These are phyloP conservation scores for Penicillium samsonianum DNA, from an alignment of 495 filamentous ascomycete species.

Conservation along the genomic window DNA sequence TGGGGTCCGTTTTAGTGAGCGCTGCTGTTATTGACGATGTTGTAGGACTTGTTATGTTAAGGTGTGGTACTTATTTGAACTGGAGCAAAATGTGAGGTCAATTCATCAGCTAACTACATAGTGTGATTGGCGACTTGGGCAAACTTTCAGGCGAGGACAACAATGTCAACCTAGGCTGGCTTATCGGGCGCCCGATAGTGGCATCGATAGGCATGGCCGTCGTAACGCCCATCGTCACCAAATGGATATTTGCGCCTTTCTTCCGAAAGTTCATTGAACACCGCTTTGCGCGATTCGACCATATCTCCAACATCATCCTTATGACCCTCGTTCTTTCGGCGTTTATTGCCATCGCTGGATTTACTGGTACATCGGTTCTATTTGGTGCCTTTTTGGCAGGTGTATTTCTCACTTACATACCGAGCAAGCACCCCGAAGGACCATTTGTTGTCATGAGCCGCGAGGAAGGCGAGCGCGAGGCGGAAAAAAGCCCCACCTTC, in stretches of 20 bases:
- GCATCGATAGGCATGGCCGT: conserved; percentile 58
- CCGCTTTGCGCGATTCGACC: conserved; percentile 35
- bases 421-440: conserved; percentile 34
- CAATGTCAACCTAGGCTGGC: conserved; percentile 35
- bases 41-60: conserved; percentile 74
- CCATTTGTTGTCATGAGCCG: conserved; percentile 39
- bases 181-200: conserved; percentile 55
- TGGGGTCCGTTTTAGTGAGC: conserved; percentile 44
- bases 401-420: conserved; percentile 52
- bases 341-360: conserved; percentile 54
- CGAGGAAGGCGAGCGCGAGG: conserved; percentile 44
- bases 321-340: conserved; percentile 47
- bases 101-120: conserved; percentile 13
- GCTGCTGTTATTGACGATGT: conserved; percentile 84
- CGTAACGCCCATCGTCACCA: conserved; percentile 47
- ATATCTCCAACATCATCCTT: conserved; percentile 38
- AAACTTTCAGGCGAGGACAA: conserved; percentile 27
- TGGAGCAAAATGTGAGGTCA: neutral
- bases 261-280: conserved; percentile 36
- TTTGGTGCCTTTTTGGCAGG: conserved; percentile 70
- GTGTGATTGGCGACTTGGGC: conserved; percentile 52
- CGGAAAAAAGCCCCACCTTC: conserved; percentile 37
- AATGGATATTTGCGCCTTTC: conserved; percentile 48
- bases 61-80: conserved; percentile 27
- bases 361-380: conserved; percentile 63